These are phyloP conservation scores for Pythium dissotocum DNA, from an alignment of 352 stramenopile genomes.

Conservation along the genomic window DNA sequence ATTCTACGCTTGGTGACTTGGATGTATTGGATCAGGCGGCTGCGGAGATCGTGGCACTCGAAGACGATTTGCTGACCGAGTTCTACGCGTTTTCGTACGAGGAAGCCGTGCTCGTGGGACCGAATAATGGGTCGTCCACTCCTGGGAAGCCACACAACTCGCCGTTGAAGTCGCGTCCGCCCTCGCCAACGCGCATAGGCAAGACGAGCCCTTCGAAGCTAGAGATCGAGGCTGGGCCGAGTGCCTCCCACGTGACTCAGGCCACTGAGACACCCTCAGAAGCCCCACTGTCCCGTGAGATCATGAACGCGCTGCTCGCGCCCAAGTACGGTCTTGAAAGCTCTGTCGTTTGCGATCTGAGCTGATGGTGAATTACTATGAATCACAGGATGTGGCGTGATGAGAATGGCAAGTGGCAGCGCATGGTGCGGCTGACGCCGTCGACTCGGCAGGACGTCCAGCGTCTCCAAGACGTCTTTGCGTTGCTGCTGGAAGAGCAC, in stretches of 20 bases:
- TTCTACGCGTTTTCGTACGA: constrained; percentile 74
- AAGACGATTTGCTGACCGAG: constrained; percentile 38
- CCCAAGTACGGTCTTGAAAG: constrained; percentile 45
- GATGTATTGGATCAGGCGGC: constrained; percentile 22
- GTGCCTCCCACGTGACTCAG: constrained; percentile 12
- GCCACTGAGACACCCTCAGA: constrained; percentile 19
- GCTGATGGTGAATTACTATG: background rate
- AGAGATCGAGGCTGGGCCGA: constrained; percentile 7
- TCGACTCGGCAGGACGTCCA: constrained; percentile 46
- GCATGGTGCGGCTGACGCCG: constrained; percentile 54
- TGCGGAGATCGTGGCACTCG: constrained; percentile 26
- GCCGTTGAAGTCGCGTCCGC: constrained; percentile 8
- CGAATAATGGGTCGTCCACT: background rate
- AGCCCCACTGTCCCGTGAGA: constrained; percentile 37
- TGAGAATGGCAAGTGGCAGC: constrained; percentile 61
- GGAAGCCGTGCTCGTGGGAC: constrained; percentile 43
- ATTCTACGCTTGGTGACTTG: background rate
- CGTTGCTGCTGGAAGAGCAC: constrained; percentile 42
- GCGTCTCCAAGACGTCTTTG: constrained; percentile 47
- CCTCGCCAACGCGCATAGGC: constrained; percentile 26
- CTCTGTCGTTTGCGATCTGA: background rate
- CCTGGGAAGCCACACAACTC: constrained; percentile 20
- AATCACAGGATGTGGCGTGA: constrained; percentile 55
- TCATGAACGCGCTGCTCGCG: constrained; percentile 71
- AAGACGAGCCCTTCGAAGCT: constrained; percentile 24